These are phyloP conservation scores for Ophiognomonia clavigignenti-juglandacearum DNA, from an alignment of 2,329 filamentous ascomycete genomes.

Conservation along the genomic window DNA sequence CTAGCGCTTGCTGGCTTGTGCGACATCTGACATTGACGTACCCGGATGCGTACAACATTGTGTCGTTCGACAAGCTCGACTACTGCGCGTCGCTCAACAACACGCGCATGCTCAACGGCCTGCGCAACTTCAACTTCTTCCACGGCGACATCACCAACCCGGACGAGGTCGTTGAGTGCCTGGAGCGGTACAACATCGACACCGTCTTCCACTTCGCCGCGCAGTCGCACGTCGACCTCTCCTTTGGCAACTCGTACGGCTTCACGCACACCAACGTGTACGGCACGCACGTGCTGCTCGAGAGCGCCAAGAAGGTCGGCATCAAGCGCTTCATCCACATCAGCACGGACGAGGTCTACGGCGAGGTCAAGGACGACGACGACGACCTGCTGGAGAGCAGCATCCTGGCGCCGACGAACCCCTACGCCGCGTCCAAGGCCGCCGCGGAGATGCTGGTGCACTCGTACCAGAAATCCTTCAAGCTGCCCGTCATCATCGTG, in stretches of 20 bases:
- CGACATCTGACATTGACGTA: slow-evolving; percentile 74
- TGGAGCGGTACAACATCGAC: slow-evolving; percentile 69
- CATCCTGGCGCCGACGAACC: slow-evolving; percentile 74
- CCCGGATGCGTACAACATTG: slow-evolving; percentile 67
- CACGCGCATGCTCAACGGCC: slow-evolving; percentile 61
- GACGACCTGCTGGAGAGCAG: slow-evolving; percentile 70
- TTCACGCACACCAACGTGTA: slow-evolving; percentile 81
- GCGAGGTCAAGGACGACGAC: slow-evolving; percentile 68
- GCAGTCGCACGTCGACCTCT: slow-evolving; percentile 79
- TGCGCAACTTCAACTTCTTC: slow-evolving; percentile 72
- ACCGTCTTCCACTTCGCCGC: slow-evolving; percentile 81
- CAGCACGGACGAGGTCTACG: slow-evolving; percentile 82
- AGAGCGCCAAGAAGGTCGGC: slow-evolving; percentile 67
- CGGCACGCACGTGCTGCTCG: slow-evolving; percentile 77
- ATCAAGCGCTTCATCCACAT: slow-evolving; percentile 75
- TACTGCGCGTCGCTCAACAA: slow-evolving; percentile 80
- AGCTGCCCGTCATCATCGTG: slow-evolving; percentile 73
- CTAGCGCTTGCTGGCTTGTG: slow-evolving; percentile 76
- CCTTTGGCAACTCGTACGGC: slow-evolving; percentile 76
- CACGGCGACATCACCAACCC: slow-evolving; percentile 74
- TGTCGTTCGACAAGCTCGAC: slow-evolving; percentile 82
- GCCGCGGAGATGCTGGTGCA: slow-evolving; percentile 83
- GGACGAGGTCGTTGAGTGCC: slow-evolving; percentile 63
- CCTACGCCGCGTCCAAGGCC: slow-evolving; percentile 76
- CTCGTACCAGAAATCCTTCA: slow-evolving; percentile 81